Evolutionary conservation across 2,329 filamentous ascomycete genomes (phyloP).

Genomic region (Phialophora expanda): DNA sequence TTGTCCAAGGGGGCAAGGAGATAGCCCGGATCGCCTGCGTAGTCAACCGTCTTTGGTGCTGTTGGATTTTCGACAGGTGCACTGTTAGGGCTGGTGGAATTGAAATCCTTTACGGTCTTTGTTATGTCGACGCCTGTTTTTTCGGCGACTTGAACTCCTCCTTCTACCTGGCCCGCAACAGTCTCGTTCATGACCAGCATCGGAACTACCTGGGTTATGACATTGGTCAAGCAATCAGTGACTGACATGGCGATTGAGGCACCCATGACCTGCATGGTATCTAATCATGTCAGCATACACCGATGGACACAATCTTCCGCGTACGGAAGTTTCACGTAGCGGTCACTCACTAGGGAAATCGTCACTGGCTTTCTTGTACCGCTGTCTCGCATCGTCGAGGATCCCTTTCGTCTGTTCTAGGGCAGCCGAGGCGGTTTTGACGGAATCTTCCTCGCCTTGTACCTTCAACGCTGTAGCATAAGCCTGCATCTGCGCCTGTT

Average conservation of each 20-base stretch:
- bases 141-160: conserved; percentile 1
- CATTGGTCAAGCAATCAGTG: conserved; percentile 5
- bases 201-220: conserved; percentile 1
- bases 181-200: conserved; percentile 3
- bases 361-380: conserved; percentile 7
- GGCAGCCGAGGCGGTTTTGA: conserved; percentile 1
- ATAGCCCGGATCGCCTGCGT: neutral
- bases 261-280: conserved; percentile 5
- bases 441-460: neutral
- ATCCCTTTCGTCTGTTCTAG: conserved; percentile 2
- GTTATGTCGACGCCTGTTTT: neutral
- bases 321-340: neutral
- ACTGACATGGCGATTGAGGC: neutral
- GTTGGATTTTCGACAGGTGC: neutral
- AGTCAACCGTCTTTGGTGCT: neutral
- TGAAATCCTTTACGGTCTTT: conserved; percentile 1
- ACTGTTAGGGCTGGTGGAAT: neutral
- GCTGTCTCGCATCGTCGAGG: neutral
- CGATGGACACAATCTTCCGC: neutral
- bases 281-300: neutral
- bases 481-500: conserved; percentile 2
- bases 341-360: neutral
- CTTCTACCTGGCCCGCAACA: neutral
- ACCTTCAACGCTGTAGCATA: neutral
- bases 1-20: conserved; percentile 3